Percentiles rank a stretch among this genome's conserved stretches.
phyloP scores from a whole-genome alignment of 2,329 filamentous ascomycete species.

The Claviceps purpurea region DNA sequence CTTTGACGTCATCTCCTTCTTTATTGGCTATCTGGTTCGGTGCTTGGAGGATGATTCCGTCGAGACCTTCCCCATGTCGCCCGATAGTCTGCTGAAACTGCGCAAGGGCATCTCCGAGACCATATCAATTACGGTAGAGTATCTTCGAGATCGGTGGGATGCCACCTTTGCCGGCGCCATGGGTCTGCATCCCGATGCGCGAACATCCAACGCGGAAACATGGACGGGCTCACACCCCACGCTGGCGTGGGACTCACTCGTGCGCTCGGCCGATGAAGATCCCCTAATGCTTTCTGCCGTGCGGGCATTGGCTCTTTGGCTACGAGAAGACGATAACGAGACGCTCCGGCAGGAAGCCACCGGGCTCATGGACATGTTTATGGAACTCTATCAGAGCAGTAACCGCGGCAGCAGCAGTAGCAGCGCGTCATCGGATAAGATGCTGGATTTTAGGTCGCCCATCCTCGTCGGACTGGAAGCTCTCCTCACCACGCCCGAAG shows the following conservation, averaged over 20 bases:
- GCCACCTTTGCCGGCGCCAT: slow-evolving; percentile 47
- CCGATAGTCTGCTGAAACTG: slow-evolving; percentile 48
- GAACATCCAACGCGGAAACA: slow-evolving; percentile 29
- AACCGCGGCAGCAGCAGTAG: too few relatives aligned
- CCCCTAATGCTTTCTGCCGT: slow-evolving; percentile 46
- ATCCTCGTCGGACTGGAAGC: slow-evolving; percentile 48
- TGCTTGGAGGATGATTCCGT: slow-evolving; percentile 35
- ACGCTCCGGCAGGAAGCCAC: slow-evolving; percentile 40
- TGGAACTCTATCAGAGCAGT: slow-evolving; percentile 41
- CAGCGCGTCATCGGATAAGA: slow-evolving; percentile 15
- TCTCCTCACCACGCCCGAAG: slow-evolving; percentile 34
- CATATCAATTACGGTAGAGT: slow-evolving; percentile 49
- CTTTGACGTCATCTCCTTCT: slow-evolving; percentile 49
- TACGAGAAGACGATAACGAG: slow-evolving; percentile 55
- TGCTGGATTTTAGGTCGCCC: slow-evolving; percentile 43
- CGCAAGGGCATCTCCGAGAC: slow-evolving; percentile 49
- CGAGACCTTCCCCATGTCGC: slow-evolving; percentile 32
- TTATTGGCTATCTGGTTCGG: slow-evolving; percentile 43
- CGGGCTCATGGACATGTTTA: slow-evolving; percentile 48
- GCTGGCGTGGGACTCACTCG: slow-evolving; percentile 45
- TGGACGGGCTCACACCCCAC: slow-evolving; percentile 31
- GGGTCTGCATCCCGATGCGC: slow-evolving; percentile 46
- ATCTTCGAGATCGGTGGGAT: slow-evolving; percentile 58
- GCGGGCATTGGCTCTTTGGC: slow-evolving; percentile 47
- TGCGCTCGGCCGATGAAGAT: slow-evolving; percentile 35